phyloP scores from a whole-genome alignment of 345 rosid genomes.

The Populus nigra region DNA sequence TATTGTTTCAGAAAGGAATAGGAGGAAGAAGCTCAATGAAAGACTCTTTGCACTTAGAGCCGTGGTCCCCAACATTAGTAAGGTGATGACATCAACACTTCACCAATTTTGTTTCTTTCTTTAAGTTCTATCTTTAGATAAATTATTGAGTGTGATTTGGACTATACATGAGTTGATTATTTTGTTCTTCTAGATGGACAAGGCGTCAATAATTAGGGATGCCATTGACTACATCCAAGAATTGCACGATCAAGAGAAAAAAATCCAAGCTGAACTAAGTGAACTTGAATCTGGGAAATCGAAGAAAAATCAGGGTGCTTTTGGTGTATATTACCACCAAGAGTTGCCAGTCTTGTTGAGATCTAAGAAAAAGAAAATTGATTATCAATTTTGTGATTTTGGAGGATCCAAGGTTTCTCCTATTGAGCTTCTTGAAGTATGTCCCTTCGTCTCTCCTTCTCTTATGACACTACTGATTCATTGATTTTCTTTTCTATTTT shows the following conservation, averaged over 20 bases:
- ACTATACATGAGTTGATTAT: background rate
- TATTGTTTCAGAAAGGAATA: slow-evolving; percentile 80
- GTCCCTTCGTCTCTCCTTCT: background rate
- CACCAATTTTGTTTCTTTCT: background rate
- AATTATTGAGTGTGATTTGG: background rate
- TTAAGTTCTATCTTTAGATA: background rate
- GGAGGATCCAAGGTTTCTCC: slow-evolving; percentile 43
- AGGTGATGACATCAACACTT: slow-evolving; percentile 34
- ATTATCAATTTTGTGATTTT: slow-evolving; percentile 40
- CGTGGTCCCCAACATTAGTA: slow-evolving; percentile 91
- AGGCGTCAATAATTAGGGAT: slow-evolving; percentile 96
- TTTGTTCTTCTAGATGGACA: slow-evolving; percentile 71
- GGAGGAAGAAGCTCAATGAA: slow-evolving; percentile 88
- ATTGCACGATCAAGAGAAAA: slow-evolving; percentile 69
- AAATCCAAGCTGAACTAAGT: slow-evolving; percentile 62
- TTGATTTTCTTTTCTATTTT: background rate
- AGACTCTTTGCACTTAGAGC: slow-evolving; percentile 84
- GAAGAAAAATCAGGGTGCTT: slow-evolving; percentile 33
- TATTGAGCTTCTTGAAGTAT: slow-evolving; percentile 63
- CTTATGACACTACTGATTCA: background rate
- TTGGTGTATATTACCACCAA: slow-evolving; percentile 47
- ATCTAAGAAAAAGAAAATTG: slow-evolving; percentile 66
- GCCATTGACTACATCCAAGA: slow-evolving; percentile 88
- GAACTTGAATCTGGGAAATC: slow-evolving; percentile 62
- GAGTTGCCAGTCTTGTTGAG: slow-evolving; percentile 56